phyloP scores from a whole-genome alignment of 768 basidiomycete species.

The Mycena albidolilacea region DNA sequence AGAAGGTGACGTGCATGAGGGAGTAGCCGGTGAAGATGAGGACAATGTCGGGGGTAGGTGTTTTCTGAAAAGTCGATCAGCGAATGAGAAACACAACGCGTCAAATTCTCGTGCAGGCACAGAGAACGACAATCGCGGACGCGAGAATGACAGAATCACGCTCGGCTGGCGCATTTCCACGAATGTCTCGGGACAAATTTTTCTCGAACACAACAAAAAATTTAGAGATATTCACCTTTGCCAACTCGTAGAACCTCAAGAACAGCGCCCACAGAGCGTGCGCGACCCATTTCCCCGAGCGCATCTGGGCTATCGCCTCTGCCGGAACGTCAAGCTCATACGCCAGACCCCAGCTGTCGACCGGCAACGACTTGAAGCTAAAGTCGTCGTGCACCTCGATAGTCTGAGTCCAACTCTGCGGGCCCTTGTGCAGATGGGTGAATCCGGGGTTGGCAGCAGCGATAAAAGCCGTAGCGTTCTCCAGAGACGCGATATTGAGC shows the following conservation, averaged over 20 bases:
- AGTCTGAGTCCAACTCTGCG: slow-evolving; percentile 32
- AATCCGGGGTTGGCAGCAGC: slow-evolving; percentile 29
- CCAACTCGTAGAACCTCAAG: slow-evolving; percentile 87
- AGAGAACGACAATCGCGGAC: too few relatives aligned
- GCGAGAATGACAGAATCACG: too few relatives aligned
- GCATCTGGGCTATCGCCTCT: slow-evolving; percentile 78
- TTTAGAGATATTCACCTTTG: slow-evolving; percentile 63
- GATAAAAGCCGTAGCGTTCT: slow-evolving; percentile 48
- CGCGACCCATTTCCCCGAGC: slow-evolving; percentile 89
- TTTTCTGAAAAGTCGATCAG: slow-evolving; percentile 67
- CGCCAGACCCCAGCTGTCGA: slow-evolving; percentile 38
- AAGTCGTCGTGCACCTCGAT: slow-evolving; percentile 68
- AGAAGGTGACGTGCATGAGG: slow-evolving; percentile 96
- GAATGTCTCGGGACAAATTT: too few relatives aligned
- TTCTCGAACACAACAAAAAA: too few relatives aligned
- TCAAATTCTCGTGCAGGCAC: too few relatives aligned
- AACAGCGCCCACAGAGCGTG: slow-evolving; percentile 86
- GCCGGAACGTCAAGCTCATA: slow-evolving; percentile 56
- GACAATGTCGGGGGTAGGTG: slow-evolving; percentile 95
- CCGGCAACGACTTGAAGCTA: slow-evolving; percentile 25
- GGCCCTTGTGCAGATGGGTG: slow-evolving; percentile 4
- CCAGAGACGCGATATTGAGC: slow-evolving; percentile 49
- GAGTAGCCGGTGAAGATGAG: slow-evolving; percentile 95
- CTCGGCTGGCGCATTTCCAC: too few relatives aligned
- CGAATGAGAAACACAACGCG: too few relatives aligned